Evolutionary conservation across 495 filamentous ascomycete genomes (phyloP).

Genomic region (Neurospora sp.): DNA sequence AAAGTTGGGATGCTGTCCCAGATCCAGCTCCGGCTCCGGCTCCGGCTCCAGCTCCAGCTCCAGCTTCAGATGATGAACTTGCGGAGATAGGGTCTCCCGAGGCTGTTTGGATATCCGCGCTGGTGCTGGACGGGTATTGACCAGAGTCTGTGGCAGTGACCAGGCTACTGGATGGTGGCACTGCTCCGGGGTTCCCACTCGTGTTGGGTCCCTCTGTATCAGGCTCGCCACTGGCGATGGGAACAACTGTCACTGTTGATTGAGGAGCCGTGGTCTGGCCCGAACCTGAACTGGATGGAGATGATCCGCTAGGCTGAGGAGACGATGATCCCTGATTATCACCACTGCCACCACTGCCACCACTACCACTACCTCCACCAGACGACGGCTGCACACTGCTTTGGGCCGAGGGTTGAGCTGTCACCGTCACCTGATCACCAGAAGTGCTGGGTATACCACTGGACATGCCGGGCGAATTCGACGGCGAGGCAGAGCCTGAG

Average conservation of each 20-base stretch:
- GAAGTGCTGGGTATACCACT: not conserved
- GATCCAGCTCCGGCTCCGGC: not conserved
- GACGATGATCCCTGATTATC: not conserved
- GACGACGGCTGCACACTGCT: not conserved
- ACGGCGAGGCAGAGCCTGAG: not conserved
- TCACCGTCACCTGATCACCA: not conserved
- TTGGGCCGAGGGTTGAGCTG: not conserved
- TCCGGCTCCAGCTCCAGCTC: not conserved
- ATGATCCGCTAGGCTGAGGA: not conserved
- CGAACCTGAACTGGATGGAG: not conserved
- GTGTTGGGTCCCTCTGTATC: not conserved
- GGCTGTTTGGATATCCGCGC: not conserved
- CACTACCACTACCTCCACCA: not conserved
- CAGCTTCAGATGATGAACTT: not conserved
- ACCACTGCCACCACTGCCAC: not conserved
- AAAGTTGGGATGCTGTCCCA: not conserved
- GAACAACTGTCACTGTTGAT: not conserved
- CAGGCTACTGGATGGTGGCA: not conserved
- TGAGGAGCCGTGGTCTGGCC: not conserved
- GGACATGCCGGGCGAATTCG: not conserved
- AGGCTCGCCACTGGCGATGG: not conserved
- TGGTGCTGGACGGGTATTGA: not conserved
- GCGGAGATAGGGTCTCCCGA: not conserved
- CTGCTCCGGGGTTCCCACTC: not conserved
- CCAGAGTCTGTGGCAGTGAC: not conserved